phyloP scores from a whole-genome alignment of 306 rosid species.

The Dryas octopetala region DNA sequence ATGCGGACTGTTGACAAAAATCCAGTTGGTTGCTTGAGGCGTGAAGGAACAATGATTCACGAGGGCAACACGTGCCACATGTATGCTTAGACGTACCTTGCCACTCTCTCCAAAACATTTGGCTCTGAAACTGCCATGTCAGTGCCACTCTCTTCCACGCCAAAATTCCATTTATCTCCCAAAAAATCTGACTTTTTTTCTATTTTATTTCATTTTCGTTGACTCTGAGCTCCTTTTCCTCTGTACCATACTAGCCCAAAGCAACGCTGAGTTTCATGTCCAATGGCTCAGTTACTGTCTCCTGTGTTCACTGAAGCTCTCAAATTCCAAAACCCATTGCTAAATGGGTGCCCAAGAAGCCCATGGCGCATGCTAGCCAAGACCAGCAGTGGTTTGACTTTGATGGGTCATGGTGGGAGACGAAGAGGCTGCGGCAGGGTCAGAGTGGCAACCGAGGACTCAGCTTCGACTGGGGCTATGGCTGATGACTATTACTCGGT shows the following conservation, averaged over 20 bases:
- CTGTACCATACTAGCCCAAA: neutral
- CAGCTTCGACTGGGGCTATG: constrained; percentile 41
- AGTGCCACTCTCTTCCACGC: constrained; percentile 32
- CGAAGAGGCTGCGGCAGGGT: constrained; percentile 50
- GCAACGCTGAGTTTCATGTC: neutral
- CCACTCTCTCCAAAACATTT: constrained; percentile 36
- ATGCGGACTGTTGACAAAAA: neutral
- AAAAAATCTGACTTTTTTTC: constrained; percentile 14
- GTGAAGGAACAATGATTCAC: constrained; percentile 39
- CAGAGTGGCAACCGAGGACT: constrained; percentile 53
- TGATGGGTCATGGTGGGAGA: constrained; percentile 37
- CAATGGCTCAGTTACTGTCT: constrained; percentile 70
- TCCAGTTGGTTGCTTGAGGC: constrained; percentile 7
- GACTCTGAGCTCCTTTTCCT: neutral
- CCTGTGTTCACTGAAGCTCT: constrained; percentile 66
- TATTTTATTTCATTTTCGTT: neutral
- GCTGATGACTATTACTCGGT: constrained; percentile 92
- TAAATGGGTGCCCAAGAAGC: constrained; percentile 37
- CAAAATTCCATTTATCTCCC: constrained; percentile 35
- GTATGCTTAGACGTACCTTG: constrained; percentile 5
- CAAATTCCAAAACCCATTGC: constrained; percentile 48
- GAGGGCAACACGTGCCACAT: constrained; percentile 35
- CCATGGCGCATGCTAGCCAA: constrained; percentile 45
- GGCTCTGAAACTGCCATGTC: constrained; percentile 69
- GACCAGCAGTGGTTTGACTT: constrained; percentile 31